A percentile compares a stretch with the other conserved stretches of the same genome.
Conservation (phyloP, 768 basidiomycete genomes). For the Tricholoma bakamatsutake region DNA sequence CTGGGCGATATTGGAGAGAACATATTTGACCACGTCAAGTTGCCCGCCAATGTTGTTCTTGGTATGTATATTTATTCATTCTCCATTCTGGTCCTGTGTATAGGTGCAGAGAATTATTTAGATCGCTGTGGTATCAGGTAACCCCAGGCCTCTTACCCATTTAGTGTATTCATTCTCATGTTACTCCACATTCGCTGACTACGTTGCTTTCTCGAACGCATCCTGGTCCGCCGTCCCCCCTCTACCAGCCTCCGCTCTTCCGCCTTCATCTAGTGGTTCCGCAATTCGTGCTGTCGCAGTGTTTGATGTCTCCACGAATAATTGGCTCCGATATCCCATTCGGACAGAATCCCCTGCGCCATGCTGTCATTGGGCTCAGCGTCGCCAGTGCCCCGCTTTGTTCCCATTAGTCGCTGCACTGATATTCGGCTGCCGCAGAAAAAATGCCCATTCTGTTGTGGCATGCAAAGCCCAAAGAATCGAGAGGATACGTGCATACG, state of each 20-base stretch:
- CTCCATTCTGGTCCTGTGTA: too few relatives aligned
- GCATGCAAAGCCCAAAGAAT: neutral
- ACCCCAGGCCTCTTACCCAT: neutral
- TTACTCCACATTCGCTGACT: neutral
- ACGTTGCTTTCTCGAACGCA: neutral
- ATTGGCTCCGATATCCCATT: neutral
- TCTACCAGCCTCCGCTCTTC: neutral
- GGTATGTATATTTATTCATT: neutral
- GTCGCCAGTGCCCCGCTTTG: neutral
- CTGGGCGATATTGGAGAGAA: neutral
- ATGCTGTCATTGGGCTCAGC: neutral
- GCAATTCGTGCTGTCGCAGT: too few relatives aligned
- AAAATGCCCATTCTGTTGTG: neutral
- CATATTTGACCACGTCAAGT: neutral
- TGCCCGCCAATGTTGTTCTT: neutral
- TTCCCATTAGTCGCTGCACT: neutral
- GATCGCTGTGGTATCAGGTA: neutral
- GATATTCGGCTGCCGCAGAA: neutral
- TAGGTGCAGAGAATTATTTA: neutral
- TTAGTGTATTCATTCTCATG: neutral
- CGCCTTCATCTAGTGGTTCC: neutral
- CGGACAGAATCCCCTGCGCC: neutral
- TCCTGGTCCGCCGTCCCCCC: neutral
- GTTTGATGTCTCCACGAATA: neutral
- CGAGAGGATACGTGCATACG: neutral